A percentile compares a stretch with the other conserved stretches of the same genome.
These are phyloP conservation scores for Microdochium bolleyi DNA, from an alignment of 2,329 filamentous ascomycete species.

Conservation along the genomic window DNA sequence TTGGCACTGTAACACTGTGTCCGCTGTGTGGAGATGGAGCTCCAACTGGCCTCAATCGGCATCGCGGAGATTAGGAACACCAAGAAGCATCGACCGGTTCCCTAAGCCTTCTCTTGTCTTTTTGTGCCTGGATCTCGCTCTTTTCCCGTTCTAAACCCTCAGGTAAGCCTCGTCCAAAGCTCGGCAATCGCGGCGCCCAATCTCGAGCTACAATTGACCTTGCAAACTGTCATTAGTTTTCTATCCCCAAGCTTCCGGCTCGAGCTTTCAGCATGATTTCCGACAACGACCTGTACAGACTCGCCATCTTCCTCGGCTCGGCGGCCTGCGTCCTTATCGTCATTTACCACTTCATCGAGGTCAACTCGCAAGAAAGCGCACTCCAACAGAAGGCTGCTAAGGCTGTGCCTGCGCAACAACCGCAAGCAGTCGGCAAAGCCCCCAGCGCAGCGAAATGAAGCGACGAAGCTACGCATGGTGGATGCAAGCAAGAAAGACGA, in stretches of 20 bases:
- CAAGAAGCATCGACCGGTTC: background rate
- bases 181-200: background rate
- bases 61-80: background rate
- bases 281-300: slow-evolving; percentile 81
- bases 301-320: slow-evolving; percentile 89
- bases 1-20: background rate
- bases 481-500: background rate
- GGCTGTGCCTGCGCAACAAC: slow-evolving; percentile 15
- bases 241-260: background rate
- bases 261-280: slow-evolving; percentile 69
- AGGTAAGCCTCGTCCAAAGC: background rate
- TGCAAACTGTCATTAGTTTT: background rate
- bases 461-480: background rate
- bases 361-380: slow-evolving; percentile 57
- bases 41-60: slow-evolving; percentile 23
- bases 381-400: slow-evolving; percentile 17
- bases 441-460: slow-evolving; percentile 10
- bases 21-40: slow-evolving; percentile 2
- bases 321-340: slow-evolving; percentile 88
- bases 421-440: slow-evolving; percentile 14
- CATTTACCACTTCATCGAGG: slow-evolving; percentile 91
- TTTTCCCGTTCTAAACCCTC: too few relatives aligned
- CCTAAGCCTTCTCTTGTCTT: too few relatives aligned
- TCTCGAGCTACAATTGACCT: background rate
- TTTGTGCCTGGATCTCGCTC: too few relatives aligned